Evolutionary conservation across 352 stramenopile species (phyloP), one percentile per base, ranked within the genome.

Genomic region (Globisporangium takayamanum): DNA sequence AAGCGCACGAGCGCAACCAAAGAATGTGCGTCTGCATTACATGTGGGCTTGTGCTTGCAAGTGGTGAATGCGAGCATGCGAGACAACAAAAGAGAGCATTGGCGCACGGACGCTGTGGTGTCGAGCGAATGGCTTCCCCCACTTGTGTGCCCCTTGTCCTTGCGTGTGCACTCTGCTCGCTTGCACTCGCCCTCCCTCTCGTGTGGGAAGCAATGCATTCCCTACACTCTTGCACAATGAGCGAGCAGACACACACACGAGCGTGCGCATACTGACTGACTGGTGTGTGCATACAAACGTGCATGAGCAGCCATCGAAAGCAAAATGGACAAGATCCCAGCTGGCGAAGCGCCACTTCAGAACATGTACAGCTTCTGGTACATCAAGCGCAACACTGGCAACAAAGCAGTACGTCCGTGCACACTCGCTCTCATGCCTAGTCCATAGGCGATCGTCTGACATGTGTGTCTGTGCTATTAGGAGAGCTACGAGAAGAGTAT

Each of bases 401-500:
- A 85, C 69, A 92, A 92, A 61, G 84, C 78, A 68, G 78, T 87
- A 59, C 47, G 76, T 64, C 59, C 33, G 7, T 14, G 5, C 33
- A 39, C 33, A 14, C 33, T 36, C 30, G 33, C 33, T 44, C 22
- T 62, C 45, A 20, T n/a, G 37, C 20, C 28, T 26, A 46, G 53
- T 30, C 3, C 8, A 25, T 8, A 22, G 15, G 15, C 20, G 30
- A 26, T 41, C 14, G n/a, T 10, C 33, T 22, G 5, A 10, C 25
- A 10, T 14, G 10, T 33, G 8, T n/a, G 46, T n/a, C 48, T 30
- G 52, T 15, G 39, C 41, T 33, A 54, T 3, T 63, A 92, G 72
- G 86, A 97, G 59, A 96, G 89, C 64, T 97, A 98, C 58, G 88
- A 97, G 63, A 97, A 96, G 60, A 96, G 88, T 59, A 97, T 97